Conservation (phyloP, 73 alveolate genomes). For the Paramecium primaurelia region DNA sequence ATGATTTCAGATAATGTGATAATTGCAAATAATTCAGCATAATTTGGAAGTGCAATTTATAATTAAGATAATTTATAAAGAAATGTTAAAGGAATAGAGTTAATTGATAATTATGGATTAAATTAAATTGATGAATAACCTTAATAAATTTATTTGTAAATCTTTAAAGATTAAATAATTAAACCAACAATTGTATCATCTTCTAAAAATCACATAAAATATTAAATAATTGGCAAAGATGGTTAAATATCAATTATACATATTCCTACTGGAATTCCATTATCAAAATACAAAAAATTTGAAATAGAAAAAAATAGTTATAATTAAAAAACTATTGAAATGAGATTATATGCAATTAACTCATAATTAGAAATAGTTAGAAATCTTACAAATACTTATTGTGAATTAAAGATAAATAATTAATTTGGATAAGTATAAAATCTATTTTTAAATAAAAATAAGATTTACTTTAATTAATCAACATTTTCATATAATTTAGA, state of each 20-base stretch:
- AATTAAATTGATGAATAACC: not conserved
- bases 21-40: not conserved
- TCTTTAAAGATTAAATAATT: not conserved
- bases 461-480: not conserved
- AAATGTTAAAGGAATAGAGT: not conserved
- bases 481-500: not conserved
- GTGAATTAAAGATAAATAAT: not conserved
- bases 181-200: not conserved
- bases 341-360: not conserved
- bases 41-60: not conserved
- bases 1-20: not conserved
- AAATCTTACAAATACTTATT: not conserved
- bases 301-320: not conserved
- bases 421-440: not conserved
- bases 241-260: not conserved
- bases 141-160: not conserved
- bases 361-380: not conserved
- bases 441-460: not conserved
- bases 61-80: not conserved
- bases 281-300: not conserved
- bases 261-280: not conserved
- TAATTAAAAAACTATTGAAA: not conserved
- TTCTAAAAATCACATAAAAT: not conserved
- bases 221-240: not conserved
- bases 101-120: not conserved